Evolutionary conservation across 192 early-diverging fungal genomes (phyloP), one percentile per base, ranked within the genome.

Genomic region (Haplosporangium gracile): DNA sequence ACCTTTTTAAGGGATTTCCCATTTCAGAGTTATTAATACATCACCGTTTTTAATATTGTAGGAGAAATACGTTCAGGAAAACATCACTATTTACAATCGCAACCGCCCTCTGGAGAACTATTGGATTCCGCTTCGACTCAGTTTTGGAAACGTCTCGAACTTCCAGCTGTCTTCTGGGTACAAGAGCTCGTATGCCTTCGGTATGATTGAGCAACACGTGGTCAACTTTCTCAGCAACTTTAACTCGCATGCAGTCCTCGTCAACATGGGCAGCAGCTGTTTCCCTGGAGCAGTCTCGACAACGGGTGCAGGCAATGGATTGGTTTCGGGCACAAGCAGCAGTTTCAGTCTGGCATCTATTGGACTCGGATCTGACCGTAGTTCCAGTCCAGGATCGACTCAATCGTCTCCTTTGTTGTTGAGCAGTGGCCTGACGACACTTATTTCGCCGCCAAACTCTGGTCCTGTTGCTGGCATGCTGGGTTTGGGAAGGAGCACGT

Each of bases 51-150:
- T 55, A 70, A 18, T 8, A 49, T 51, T 69, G 4, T 76, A 96
- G 94, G 93, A 95, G 76, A 94, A 93, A 74, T 96, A 95, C 79
- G 87, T 95, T 29, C 89, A 94, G 76, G 94, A 96, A 78, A 93
- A 95, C 80, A 85, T 96, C 24, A 94, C 93, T 15, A 80, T 96
- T 4, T 95, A 95, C 84, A 95, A 95, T 80, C 88, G 88, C 47
- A 90, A 91, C 22, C 81, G 94, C 63, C 95, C 94, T 8, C 81
- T 90, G 32, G 95, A 96, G 81, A 93, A 93, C 77, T 90, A 92
- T 75, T 94, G 90, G 88, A 90, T 96, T 26, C 90, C 90, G 1
- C 68, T 96, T 22, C 89, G 91, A 40, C 85, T 96, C 81, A 93
- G 92, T 70, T 93, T 96, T 82, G 95, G 95, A 13, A 90, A 95